Percentiles rank a stretch among this genome's conserved stretches.
Evolutionary conservation across 2,329 filamentous ascomycete species (phyloP).

Genomic region (Penicillium sp.): DNA sequence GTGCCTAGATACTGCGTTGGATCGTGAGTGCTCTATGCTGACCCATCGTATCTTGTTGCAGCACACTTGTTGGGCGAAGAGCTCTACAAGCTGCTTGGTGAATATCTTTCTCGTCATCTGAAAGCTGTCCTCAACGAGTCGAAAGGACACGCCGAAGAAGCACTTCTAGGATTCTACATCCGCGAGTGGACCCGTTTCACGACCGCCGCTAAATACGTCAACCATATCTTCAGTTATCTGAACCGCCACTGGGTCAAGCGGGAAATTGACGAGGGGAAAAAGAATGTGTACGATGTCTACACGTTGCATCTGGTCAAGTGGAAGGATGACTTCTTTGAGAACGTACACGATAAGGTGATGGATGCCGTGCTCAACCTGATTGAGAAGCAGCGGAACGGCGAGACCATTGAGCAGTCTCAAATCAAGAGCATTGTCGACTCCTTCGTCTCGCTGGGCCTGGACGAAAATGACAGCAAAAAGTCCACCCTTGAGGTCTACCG

Average conservation of each 20-base stretch:
- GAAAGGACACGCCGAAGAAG: slow-evolving; percentile 78
- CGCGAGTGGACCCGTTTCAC: slow-evolving; percentile 96
- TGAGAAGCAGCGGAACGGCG: slow-evolving; percentile 93
- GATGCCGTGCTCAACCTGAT: slow-evolving; percentile 88
- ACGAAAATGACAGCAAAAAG: slow-evolving; percentile 87
- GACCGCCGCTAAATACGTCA: slow-evolving; percentile 91
- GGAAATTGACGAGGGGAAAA: slow-evolving; percentile 98
- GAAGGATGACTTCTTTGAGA: slow-evolving; percentile 83
- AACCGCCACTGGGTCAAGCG: slow-evolving; percentile 99
- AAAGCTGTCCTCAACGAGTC: slow-evolving; percentile 64
- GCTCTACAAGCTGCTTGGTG: slow-evolving; percentile 83
- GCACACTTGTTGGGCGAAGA: slow-evolving; percentile 94
- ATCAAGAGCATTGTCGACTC: slow-evolving; percentile 97
- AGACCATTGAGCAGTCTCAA: slow-evolving; percentile 94
- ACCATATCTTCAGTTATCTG: slow-evolving; percentile 91
- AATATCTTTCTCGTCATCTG: slow-evolving; percentile 76
- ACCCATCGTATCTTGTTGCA: slow-evolving; percentile 28
- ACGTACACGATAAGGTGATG: slow-evolving; percentile 86
- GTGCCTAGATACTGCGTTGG: too few species aligned
- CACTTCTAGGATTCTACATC: slow-evolving; percentile 87
- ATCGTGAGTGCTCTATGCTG: too few species aligned
- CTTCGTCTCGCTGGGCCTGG: slow-evolving; percentile 88
- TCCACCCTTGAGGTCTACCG: slow-evolving; percentile 94
- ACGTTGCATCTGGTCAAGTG: slow-evolving; percentile 93
- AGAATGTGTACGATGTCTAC: slow-evolving; percentile 96